These are phyloP conservation scores for Wickerhamomyces ciferrii DNA, from an alignment of 805 yeast genomes.

Conservation along the genomic window DNA sequence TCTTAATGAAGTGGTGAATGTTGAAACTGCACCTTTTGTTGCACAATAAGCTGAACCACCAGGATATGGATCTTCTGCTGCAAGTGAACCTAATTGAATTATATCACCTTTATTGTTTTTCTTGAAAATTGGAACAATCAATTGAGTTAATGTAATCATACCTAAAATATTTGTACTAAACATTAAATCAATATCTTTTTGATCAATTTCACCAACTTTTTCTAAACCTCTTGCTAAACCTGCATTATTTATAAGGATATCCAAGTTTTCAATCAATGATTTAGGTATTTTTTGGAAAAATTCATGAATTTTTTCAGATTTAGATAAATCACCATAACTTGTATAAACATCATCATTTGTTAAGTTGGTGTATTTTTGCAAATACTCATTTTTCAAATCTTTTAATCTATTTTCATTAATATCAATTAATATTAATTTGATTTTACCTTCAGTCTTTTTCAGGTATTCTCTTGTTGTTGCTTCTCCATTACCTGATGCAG, in stretches of 20 bases:
- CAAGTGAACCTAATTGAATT: conserved; percentile 67
- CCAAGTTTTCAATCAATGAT: conserved; percentile 50
- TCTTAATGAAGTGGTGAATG: conserved; percentile 63
- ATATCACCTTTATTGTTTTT: conserved; percentile 64
- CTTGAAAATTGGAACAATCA: conserved; percentile 62
- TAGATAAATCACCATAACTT: conserved; percentile 51
- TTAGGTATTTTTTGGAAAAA: conserved; percentile 47
- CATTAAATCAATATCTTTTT: conserved; percentile 66
- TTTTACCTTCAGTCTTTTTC: conserved; percentile 57
- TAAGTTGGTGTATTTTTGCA: conserved; percentile 38
- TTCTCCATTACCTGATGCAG: conserved; percentile 90
- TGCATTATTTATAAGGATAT: conserved; percentile 64
- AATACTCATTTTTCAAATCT: conserved; percentile 41
- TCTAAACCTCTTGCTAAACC: conserved; percentile 80
- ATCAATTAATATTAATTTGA: conserved; percentile 70
- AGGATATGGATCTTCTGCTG: conserved; percentile 66
- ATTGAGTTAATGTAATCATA: conserved; percentile 75
- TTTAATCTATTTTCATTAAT: conserved; percentile 58
- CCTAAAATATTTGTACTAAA: conserved; percentile 83
- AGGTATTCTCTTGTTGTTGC: conserved; percentile 87
- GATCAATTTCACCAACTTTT: conserved; percentile 59
- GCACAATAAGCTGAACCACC: conserved; percentile 70
- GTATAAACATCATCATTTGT: conserved; percentile 29
- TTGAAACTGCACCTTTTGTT: conserved; percentile 66
- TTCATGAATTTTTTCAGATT: conserved; percentile 41